Base-by-base conservation (phyloP, 768 basidiomycete species). In the Pleurotus djamor region DNA sequence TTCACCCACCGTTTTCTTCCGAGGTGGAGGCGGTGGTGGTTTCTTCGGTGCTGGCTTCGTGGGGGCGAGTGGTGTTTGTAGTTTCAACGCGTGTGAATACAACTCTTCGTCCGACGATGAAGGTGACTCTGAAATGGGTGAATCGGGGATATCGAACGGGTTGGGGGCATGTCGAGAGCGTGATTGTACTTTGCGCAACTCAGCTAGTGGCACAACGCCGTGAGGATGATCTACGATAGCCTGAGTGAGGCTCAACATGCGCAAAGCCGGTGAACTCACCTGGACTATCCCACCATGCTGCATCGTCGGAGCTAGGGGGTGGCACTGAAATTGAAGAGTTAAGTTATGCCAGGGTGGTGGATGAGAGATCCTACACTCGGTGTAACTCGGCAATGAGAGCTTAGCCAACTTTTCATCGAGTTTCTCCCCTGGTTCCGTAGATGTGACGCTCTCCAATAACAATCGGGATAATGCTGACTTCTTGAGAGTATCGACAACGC, bases 51-150 rank as follows among this genome's bases (percentile, higher is more conserved):
- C 57, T 34, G 75, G 69, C 61, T 77, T 81, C 49, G 86, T 80
- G 17, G 91, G 90, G 48, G 81, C 78, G 64, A 92, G 83, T 6
- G 91, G 89, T 51, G 84, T 77, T 63, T 86, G 91, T 52, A 92
- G 68, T n/a, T 84, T 76, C 43, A 87, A 75, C 5, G 90, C 91
- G 65, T 90, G 82, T 36, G 80, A 82, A 72, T 92, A 94, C 16
- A 94, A 74, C 66, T 93, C 91, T 68, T 94, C 92, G 63, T 94
- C 92, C 2, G 90, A 91, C 6, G 90, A 89, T 6, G 92, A 89
- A 5, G 89, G 88, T 3, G 88, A 91, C 2, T 88, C 86, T 12
- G 90, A 89, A 36, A 86, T 64, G 5, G 88, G 80, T 0, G 89
- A 90, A 45, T 70, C 71, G 2, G 84, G 80, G 21, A 87, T 88